Evolutionary conservation across 495 filamentous ascomycete genomes (phyloP).

Genomic region (Hamigera avellanea): DNA sequence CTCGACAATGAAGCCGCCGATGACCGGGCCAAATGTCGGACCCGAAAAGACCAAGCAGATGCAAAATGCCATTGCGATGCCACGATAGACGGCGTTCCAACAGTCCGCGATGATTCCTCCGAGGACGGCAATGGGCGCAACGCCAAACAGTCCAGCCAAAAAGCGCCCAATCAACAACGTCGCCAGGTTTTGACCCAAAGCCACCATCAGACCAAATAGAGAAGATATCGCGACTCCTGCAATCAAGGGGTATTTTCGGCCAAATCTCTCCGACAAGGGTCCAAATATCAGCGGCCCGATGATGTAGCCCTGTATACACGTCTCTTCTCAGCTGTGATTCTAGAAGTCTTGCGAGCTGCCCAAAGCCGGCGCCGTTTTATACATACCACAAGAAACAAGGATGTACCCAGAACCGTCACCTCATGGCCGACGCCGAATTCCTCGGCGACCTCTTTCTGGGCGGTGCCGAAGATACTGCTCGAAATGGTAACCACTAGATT

Average conservation of each 20-base stretch:
- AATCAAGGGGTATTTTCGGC: slow-evolving; percentile 7
- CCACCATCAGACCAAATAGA: slow-evolving; percentile 2
- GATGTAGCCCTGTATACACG: slow-evolving; percentile 2
- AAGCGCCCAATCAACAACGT: slow-evolving; percentile 7
- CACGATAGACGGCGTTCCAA: slow-evolving; percentile 28
- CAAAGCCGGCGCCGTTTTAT: too few species aligned
- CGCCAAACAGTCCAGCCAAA: slow-evolving; percentile 5
- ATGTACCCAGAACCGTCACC: slow-evolving; percentile 1
- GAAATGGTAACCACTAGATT: neutral
- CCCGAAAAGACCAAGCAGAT: slow-evolving; percentile 14
- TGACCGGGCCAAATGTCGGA: slow-evolving; percentile 16
- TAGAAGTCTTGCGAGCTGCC: too few species aligned
- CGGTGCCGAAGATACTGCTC: slow-evolving; percentile 1
- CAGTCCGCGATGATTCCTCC: slow-evolving; percentile 6
- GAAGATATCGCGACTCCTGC: slow-evolving; percentile 4
- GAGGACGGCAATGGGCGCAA: slow-evolving; percentile 4
- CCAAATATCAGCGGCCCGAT: slow-evolving; percentile 2
- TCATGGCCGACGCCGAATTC: slow-evolving; percentile 2
- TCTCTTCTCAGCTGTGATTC: too few species aligned
- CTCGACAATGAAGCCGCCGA: slow-evolving; percentile 11
- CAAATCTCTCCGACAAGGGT: slow-evolving; percentile 7
- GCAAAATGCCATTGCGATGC: slow-evolving; percentile 31
- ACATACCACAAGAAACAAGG: neutral
- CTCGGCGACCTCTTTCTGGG: neutral
- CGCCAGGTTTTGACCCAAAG: slow-evolving; percentile 2